A percentile compares a stretch with the other conserved stretches of the same genome.
Conservation (phyloP, 2,329 filamentous ascomycete species). For the Botrytis fabae region DNA sequence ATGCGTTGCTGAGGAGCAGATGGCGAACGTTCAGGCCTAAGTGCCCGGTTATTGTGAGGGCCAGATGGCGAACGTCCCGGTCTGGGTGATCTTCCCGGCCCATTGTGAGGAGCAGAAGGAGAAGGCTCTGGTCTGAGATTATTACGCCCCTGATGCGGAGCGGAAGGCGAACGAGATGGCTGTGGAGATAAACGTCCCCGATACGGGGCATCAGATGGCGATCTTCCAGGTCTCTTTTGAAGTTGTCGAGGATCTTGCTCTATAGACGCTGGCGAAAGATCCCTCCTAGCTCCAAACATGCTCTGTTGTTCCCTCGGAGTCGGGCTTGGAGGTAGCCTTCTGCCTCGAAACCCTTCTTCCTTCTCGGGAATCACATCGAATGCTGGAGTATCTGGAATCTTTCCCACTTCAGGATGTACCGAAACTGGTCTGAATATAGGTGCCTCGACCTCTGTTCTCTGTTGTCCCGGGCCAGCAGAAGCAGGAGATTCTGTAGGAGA, state of each 20-base stretch:
- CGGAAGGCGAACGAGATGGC: constrained; percentile 19
- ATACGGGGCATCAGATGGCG: constrained; percentile 17
- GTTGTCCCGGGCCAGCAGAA: constrained; percentile 42
- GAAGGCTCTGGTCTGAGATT: constrained; percentile 14
- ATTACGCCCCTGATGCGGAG: constrained; percentile 5
- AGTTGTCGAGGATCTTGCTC: constrained; percentile 7
- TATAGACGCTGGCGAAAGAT: constrained; percentile 54
- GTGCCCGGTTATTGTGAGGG: constrained; percentile 8
- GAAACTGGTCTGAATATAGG: constrained; percentile 63
- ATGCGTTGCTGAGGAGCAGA: constrained; percentile 18
- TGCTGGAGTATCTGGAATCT: constrained; percentile 26
- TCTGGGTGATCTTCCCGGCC: constrained; percentile 2
- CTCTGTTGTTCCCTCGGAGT: constrained; percentile 22
- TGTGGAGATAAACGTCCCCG: constrained; percentile 14
- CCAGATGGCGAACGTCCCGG: constrained; percentile 2
- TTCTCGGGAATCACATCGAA: constrained; percentile 33
- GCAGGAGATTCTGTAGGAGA: constrained; percentile 38
- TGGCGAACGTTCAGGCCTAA: constrained; percentile 19
- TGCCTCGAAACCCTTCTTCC: constrained; percentile 4
- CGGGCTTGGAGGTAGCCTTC: background rate
- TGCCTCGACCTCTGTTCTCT: constrained; percentile 56
- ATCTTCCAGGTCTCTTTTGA: constrained; percentile 10
- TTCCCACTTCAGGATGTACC: constrained; percentile 72
- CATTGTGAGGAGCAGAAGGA: constrained; percentile 15
- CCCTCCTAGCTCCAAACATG: constrained; percentile 55